phyloP scores from a whole-genome alignment of 768 basidiomycete species.

The Lactifluus pinguis region DNA sequence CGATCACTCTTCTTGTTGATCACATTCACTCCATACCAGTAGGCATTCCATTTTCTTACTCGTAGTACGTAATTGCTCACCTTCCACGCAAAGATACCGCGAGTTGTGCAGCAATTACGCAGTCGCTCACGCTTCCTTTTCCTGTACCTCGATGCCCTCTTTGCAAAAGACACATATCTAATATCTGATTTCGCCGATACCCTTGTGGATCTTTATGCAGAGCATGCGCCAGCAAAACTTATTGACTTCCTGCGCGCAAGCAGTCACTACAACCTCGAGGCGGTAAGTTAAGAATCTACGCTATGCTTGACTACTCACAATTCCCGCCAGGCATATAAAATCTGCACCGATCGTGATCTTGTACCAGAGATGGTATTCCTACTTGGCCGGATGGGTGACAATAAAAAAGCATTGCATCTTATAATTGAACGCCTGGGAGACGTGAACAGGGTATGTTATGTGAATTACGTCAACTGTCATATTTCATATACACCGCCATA shows the following conservation, averaged over 20 bases:
- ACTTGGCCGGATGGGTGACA: constrained; percentile 95
- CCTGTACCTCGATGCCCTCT: constrained; percentile 85
- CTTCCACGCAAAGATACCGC: constrained; percentile 51
- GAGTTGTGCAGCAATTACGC: constrained; percentile 83
- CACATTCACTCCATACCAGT: constrained; percentile 96
- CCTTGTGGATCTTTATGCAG: constrained; percentile 89
- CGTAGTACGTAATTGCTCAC: neutral
- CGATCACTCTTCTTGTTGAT: constrained; percentile 81
- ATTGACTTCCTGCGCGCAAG: constrained; percentile 90
- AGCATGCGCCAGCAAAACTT: constrained; percentile 66
- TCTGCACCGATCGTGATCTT: constrained; percentile 77
- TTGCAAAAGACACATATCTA: constrained; percentile 76
- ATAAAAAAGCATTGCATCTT: constrained; percentile 85
- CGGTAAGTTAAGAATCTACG: constrained; percentile 33
- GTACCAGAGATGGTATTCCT: constrained; percentile 98
- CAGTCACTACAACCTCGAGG: constrained; percentile 84
- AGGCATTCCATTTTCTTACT: constrained; percentile 21
- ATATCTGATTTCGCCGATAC: constrained; percentile 76
- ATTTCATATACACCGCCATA: neutral
- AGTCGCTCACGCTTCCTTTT: constrained; percentile 75
- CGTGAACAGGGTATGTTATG: constrained; percentile 62
- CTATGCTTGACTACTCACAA: neutral
- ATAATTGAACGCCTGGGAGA: constrained; percentile 95
- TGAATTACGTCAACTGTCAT: neutral
- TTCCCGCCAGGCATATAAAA: constrained; percentile 65